A percentile compares a stretch with the other conserved stretches of the same genome.
Conservation (phyloP, 179 eudicot genomes). For the Beta lomatogona region DNA sequence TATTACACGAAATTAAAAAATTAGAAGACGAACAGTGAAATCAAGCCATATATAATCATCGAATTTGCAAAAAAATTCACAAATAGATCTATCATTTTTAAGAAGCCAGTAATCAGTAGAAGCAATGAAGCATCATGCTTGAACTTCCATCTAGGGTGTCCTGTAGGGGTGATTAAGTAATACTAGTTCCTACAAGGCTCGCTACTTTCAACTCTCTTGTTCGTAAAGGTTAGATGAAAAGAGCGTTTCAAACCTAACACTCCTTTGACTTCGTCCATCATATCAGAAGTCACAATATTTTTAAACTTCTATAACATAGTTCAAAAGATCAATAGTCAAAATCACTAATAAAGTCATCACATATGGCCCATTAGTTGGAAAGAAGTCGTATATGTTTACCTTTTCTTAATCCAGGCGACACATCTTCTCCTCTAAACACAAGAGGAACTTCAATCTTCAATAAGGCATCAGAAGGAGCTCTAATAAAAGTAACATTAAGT, state of each 20-base stretch:
- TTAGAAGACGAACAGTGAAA: background rate
- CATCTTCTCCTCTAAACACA: constrained; percentile 88
- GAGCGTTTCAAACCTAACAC: no score
- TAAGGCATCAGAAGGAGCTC: constrained; percentile 92
- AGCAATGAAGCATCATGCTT: no score
- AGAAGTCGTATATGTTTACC: constrained; percentile 39
- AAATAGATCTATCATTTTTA: background rate
- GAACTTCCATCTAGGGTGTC: no score
- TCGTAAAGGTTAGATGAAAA: no score
- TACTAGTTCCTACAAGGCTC: no score
- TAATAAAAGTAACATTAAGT: constrained; percentile 81
- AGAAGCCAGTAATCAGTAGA: no score
- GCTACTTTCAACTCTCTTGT: no score
- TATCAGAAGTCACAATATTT: no score
- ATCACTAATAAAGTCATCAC: background rate
- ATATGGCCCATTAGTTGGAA: background rate
- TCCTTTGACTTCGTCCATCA: no score
- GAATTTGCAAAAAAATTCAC: background rate
- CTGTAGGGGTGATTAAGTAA: no score
- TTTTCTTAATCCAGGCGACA: constrained; percentile 92
- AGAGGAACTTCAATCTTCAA: constrained; percentile 91
- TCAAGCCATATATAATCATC: background rate
- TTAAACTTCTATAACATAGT: background rate
- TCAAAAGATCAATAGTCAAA: background rate
- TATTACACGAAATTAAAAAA: background rate